Conservation (phyloP, 768 basidiomycete species). For the Hygrophorus pudorinus region DNA sequence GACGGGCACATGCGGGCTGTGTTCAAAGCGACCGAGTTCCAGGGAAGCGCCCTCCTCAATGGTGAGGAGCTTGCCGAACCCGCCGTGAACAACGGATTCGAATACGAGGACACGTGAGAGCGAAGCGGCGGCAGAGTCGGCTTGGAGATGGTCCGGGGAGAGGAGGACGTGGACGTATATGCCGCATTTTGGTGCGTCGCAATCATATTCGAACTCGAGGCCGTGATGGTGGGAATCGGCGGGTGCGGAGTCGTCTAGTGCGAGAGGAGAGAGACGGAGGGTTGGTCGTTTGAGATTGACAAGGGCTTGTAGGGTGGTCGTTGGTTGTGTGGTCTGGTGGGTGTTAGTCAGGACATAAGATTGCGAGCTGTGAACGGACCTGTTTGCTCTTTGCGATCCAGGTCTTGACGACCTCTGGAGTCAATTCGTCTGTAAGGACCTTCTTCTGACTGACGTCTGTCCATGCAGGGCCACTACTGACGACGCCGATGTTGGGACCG, state of each 20-base stretch:
- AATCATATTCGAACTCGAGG: conserved; percentile 89
- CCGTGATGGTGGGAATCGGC: conserved; percentile 47
- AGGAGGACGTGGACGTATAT: conserved; percentile 73
- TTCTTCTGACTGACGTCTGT: conserved; percentile 55
- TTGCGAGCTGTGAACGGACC: conserved; percentile 32
- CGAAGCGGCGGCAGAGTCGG: conserved; percentile 17
- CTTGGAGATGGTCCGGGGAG: conserved; percentile 52
- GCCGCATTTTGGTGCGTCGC: conserved; percentile 76
- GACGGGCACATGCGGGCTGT: conserved; percentile 14
- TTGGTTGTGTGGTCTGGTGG: conserved; percentile 63
- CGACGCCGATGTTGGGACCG: conserved; percentile 82
- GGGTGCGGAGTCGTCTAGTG: conserved; percentile 29
- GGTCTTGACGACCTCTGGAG: conserved; percentile 66
- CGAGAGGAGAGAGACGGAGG: conserved; percentile 62
- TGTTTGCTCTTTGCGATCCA: conserved; percentile 89
- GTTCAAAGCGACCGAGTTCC: conserved; percentile 71
- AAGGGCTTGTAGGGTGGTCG: conserved; percentile 88
- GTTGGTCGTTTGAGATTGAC: conserved; percentile 92
- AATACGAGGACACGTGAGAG: conserved; percentile 47
- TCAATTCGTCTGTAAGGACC: conserved; percentile 56
- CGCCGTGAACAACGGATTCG: conserved; percentile 64
- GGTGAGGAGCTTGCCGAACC: conserved; percentile 66
- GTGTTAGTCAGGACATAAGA: conserved; percentile 2
- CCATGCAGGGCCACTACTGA: conserved; percentile 63
- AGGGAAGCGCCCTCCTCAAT: conserved; percentile 72